Evolutionary conservation across 768 basidiomycete species (phyloP), one percentile per base, ranked within the genome.

Genomic region (Hydnomerulius pinastri): DNA sequence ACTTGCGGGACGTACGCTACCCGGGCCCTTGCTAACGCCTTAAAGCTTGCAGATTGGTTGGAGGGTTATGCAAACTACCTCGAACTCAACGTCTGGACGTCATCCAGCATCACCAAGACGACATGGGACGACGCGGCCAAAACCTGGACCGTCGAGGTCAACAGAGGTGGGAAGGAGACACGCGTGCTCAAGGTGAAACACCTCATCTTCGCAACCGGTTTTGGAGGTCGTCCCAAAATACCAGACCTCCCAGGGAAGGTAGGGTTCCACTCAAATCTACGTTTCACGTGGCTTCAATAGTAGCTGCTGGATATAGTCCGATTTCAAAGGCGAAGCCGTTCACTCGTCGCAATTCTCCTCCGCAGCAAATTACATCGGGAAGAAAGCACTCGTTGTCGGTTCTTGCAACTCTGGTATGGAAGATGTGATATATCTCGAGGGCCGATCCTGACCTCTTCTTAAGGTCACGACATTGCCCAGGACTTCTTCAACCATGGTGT

Each of bases 301-400:
- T 15, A 24, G n/a, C n/a, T 38, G 1, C 6, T n/a, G 1, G 11
- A 36, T 2, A 0, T 33, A 79, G 76, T 77, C 75, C 21, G 58
- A 59, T 9, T 88, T 81, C 69, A 77, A 77, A 56, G 86, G 86
- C 4, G 61, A 73, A 36, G 54, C 73, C 1, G 36, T 78, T 1
- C 87, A 88, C 61, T 82, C 85, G 0, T 70, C 71, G 1, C 53
- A 73, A 17, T 80, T 81, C 63, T 77, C 72, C 18, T 69, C 70
- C 5, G 80, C 80, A 0, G 53, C 65, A 2, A 77, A 77, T 27
- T 77, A 79, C 55, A 50, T 67, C 6, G 84, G 84, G 6, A 86
- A 87, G 71, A 85, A 81, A 56, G 84, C 79, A 5, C 71, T 87
- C 1, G 72, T 88, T n/a, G 71, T 89, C 2, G 86, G 87, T 12